Conservation (phyloP, 73 alveolate genomes). For the Paramecium octaurelia region DNA sequence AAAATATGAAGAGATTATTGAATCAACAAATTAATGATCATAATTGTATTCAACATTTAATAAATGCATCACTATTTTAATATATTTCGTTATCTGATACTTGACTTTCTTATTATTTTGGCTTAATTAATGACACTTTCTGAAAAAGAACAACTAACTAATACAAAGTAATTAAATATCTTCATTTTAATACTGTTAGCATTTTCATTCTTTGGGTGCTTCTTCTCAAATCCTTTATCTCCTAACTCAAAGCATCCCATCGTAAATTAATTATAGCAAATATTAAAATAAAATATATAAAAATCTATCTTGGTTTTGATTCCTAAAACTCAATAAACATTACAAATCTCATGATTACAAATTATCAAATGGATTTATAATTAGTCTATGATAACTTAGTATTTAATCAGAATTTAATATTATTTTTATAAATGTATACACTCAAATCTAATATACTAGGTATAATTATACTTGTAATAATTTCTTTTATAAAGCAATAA, state of each 20-base stretch:
- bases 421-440: neutral
- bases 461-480: neutral
- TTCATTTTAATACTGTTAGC: neutral
- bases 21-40: neutral
- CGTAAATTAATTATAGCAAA: neutral
- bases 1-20: constrained; percentile 34
- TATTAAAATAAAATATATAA: neutral
- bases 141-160: neutral
- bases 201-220: neutral
- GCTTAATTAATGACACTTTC: neutral
- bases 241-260: neutral
- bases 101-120: neutral
- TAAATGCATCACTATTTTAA: neutral
- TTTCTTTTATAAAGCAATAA: constrained; percentile 2
- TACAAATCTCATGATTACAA: too few species aligned
- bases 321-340: too few species aligned
- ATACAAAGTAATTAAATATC: neutral
- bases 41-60: neutral
- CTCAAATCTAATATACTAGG: neutral
- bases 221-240: neutral
- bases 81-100: neutral
- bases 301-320: neutral
- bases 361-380: neutral
- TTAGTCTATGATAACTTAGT: neutral
- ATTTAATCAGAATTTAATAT: neutral